phyloP scores from a whole-genome alignment of 1,284 basidiomycete genomes.

The Papiliotrema fonsecae region DNA sequence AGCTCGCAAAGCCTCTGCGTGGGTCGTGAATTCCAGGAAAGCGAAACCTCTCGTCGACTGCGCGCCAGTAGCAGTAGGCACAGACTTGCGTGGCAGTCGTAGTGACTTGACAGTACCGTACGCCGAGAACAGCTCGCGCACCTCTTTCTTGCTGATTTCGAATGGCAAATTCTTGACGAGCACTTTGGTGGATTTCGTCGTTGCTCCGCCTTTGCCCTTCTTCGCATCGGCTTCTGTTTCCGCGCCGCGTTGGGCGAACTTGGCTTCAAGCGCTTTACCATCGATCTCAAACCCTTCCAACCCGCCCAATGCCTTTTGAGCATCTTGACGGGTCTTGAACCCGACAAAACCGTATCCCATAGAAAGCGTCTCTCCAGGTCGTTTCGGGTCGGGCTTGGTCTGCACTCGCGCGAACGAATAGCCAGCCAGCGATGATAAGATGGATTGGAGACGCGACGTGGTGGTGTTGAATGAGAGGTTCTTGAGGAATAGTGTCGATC shows the following conservation, averaged over 20 bases:
- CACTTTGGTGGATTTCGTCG: constrained; percentile 71
- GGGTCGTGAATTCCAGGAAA: constrained; percentile 86
- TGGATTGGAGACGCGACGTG: constrained; percentile 61
- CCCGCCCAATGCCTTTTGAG: constrained; percentile 69
- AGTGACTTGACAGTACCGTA: constrained; percentile 90
- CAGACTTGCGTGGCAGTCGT: constrained; percentile 80
- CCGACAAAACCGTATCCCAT: constrained; percentile 98
- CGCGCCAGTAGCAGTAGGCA: constrained; percentile 58
- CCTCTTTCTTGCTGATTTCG: constrained; percentile 89
- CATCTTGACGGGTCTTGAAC: constrained; percentile 70
- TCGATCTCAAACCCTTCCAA: constrained; percentile 81
- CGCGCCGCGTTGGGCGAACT: constrained; percentile 78
- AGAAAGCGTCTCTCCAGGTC: constrained; percentile 59
- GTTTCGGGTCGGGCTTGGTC: constrained; percentile 81
- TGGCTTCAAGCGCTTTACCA: constrained; percentile 76
- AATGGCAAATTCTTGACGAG: constrained; percentile 97
- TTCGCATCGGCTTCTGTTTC: constrained; percentile 56
- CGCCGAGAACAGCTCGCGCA: constrained; percentile 80
- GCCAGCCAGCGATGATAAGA: constrained; percentile 72
- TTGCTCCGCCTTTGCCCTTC: constrained; percentile 39
- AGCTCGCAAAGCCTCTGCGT: constrained; percentile 80
- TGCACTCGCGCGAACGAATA: constrained; percentile 88
- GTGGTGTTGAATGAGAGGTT: constrained; percentile 91
- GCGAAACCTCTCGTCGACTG: constrained; percentile 72
- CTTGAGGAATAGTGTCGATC: constrained; percentile 89